Base-by-base conservation (phyloP, 768 basidiomycete genomes). In the Gloeostereum incarnatum region DNA sequence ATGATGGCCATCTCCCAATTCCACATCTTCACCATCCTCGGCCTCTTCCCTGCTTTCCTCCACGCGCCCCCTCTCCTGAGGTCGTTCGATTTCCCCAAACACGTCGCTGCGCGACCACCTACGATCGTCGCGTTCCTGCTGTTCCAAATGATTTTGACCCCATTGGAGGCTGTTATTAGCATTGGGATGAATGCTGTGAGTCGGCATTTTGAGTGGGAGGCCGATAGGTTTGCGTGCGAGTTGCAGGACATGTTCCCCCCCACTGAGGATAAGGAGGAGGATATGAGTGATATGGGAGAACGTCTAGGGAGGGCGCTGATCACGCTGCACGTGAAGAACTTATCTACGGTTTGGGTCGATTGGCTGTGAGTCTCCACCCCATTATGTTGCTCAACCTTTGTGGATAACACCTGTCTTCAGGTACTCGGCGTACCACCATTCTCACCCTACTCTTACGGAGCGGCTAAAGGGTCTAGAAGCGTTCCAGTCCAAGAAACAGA, bases 341-440 rank as follows among this genome's bases (percentile, higher is more conserved):
- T 96, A 50, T 85, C 84, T 34, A 91, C 88, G 1, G 86, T 96
- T 33, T 90, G 90, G 81, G 89, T 91, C 10, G 92, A 96, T 56
- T 88, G 86, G 85, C 58, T 91, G 78, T 90, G 47, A 53, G 83
- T 66, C 23, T 39, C 36, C 29, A 43, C 40, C 34, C 41, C 43
- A 36, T 14, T 26, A 9, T 5, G 26, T 39, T 8, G 19, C n/a
- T 24, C 36, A 36, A 21, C 38, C 33, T 35, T 36, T 25, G 36
- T 6, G 7, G 26, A 5, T 38, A 16, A 17, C 42, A 4, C 41
- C 45, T 11, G 29, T 41, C 35, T 42, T 21, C 42, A 86, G 84
- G 41, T 96, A 94, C 63, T 96, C 91, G 36, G 87, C 88, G 16
- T 96, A 90, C 49, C 90, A 96, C 57, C 90, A 97, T 59, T 92